Evolutionary conservation across 345 rosid species (phyloP).

Genomic region (Zanthoxylum bungeanum): DNA sequence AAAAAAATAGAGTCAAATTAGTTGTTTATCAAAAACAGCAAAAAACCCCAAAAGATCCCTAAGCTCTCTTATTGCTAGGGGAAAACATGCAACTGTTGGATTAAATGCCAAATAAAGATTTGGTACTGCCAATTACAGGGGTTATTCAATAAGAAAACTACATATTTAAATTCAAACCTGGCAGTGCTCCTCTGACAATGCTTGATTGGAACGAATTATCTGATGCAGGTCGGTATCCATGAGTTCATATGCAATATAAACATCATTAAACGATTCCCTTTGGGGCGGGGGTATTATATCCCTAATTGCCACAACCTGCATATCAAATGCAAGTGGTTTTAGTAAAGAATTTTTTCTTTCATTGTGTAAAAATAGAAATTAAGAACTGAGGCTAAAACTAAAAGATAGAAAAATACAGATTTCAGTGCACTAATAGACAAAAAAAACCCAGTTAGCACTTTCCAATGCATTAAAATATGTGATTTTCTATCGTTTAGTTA

Average conservation of each 20-base stretch:
- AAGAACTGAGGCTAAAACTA: too few species aligned
- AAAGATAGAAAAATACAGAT: too few species aligned
- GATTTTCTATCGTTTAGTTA: too few species aligned
- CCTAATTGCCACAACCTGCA: conserved; percentile 87
- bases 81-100: not conserved
- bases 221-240: conserved; percentile 73
- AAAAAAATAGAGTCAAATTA: not conserved
- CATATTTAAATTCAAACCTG: conserved; percentile 45
- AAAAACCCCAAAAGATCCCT: too few species aligned
- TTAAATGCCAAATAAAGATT: too few species aligned
- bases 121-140: not conserved
- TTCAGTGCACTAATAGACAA: too few species aligned
- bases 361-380: too few species aligned
- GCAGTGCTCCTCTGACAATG: conserved; percentile 59
- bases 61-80: not conserved
- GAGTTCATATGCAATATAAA: conserved; percentile 81
- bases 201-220: conserved; percentile 61
- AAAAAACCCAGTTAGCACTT: too few species aligned
- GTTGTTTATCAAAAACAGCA: not conserved
- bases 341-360: too few species aligned
- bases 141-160: not conserved
- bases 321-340: too few species aligned
- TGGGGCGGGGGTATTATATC: conserved; percentile 85
- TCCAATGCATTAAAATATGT: too few species aligned
- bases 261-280: conserved; percentile 67